A percentile compares a stretch with the other conserved stretches of the same genome.
phyloP scores from a whole-genome alignment of 352 stramenopile species.

The Pythium coloratum region DNA sequence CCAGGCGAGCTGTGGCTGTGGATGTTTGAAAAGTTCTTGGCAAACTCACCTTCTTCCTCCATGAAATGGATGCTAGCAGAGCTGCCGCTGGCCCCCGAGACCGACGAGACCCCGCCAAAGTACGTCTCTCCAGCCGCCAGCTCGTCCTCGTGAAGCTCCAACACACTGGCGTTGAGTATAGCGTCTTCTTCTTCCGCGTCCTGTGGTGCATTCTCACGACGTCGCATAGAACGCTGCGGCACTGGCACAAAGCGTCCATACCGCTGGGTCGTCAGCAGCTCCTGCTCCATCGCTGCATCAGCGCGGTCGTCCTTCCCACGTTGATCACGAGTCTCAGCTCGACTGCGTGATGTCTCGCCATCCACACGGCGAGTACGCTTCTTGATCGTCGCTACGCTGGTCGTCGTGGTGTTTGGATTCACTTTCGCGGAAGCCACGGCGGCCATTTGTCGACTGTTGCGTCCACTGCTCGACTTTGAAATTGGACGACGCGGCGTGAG shows the following conservation, averaged over 20 bases:
- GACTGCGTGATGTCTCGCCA: background rate
- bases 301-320: background rate
- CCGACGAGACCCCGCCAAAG: conserved; percentile 73
- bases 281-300: conserved; percentile 11
- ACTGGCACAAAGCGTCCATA: conserved; percentile 31
- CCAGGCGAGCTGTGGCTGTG: conserved; percentile 34
- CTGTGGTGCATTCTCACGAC: background rate
- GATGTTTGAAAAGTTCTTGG: conserved; percentile 47
- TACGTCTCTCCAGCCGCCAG: conserved; percentile 42
- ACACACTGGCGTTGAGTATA: background rate
- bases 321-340: background rate
- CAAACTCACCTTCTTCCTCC: conserved; percentile 47
- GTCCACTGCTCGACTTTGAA: background rate
- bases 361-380: conserved; percentile 21
- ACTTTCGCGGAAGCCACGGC: background rate
- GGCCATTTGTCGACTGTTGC: background rate
- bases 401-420: conserved; percentile 7
- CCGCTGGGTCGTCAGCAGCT: conserved; percentile 25
- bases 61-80: conserved; percentile 61
- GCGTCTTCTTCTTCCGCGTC: background rate
- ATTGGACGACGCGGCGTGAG: conserved; percentile 4
- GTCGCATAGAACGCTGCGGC: conserved; percentile 8
- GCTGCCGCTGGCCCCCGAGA: conserved; percentile 55
- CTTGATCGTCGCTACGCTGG: conserved; percentile 1
- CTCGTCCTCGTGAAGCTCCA: conserved; percentile 12